Percentiles rank a stretch among this genome's conserved stretches.
Conservation (phyloP, 352 stramenopile genomes). For the Pythium myriotylum region DNA sequence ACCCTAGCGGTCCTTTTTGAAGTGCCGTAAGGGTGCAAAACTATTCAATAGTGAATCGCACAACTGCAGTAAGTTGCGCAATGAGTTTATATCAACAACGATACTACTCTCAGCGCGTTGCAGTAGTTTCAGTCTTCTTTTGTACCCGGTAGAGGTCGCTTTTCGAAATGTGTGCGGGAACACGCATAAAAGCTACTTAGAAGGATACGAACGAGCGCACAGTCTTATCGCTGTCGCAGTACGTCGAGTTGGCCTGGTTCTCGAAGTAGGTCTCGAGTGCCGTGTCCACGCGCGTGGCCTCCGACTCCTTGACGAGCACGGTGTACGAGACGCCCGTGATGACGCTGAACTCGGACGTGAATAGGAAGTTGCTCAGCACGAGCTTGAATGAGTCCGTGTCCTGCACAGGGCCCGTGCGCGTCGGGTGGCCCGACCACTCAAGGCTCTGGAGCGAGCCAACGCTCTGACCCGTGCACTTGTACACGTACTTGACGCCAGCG, state of each 20-base stretch:
- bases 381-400: constrained; percentile 60
- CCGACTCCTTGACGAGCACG: constrained; percentile 42
- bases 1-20: no score
- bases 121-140: no score
- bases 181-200: no score
- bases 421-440: constrained; percentile 58
- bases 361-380: constrained; percentile 60
- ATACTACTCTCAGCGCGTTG: no score
- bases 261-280: constrained; percentile 45
- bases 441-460: constrained; percentile 43
- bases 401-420: no score
- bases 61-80: no score
- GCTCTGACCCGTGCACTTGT: constrained; percentile 43
- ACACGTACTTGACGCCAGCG: constrained; percentile 63
- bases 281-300: constrained; percentile 46
- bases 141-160: no score
- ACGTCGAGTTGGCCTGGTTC: neutral
- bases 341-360: constrained; percentile 42
- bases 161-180: no score
- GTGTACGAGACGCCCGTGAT: constrained; percentile 33
- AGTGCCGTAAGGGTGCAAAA: no score
- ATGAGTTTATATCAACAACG: no score
- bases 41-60: no score
- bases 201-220: constrained; percentile 23
- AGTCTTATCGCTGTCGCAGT: constrained; percentile 18